These are phyloP conservation scores for Claviceps maximensis DNA, from an alignment of 2,329 filamentous ascomycete species.

Conservation along the genomic window DNA sequence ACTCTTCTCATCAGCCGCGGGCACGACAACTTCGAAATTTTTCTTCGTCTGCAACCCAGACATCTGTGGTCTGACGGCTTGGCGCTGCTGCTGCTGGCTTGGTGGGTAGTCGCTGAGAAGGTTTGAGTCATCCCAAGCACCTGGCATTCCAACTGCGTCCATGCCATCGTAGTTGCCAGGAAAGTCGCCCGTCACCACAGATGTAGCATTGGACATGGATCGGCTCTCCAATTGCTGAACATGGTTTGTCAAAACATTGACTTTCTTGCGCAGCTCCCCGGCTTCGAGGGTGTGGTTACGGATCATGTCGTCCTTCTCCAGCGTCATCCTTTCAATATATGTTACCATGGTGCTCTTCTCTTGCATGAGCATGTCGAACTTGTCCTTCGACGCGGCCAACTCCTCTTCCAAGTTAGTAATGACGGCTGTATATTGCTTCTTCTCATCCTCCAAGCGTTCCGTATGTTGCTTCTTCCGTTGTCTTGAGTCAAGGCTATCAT, in stretches of 20 bases:
- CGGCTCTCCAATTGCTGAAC: constrained; percentile 55
- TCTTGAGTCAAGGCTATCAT: constrained; percentile 71
- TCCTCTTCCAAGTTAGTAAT: constrained; percentile 72
- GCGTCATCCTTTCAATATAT: constrained; percentile 61
- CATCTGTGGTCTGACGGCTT: constrained; percentile 44
- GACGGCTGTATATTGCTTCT: constrained; percentile 73
- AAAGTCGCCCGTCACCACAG: constrained; percentile 46
- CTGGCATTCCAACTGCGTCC: constrained; percentile 70
- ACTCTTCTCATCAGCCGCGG: constrained; percentile 44
- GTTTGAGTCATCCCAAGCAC: constrained; percentile 62
- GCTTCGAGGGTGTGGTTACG: constrained; percentile 80
- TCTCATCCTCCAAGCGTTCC: constrained; percentile 90
- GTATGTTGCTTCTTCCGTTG: constrained; percentile 98
- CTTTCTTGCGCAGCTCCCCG: constrained; percentile 82
- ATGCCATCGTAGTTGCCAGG: constrained; percentile 65
- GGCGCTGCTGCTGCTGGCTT: constrained; percentile 40
- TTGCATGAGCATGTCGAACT: constrained; percentile 56
- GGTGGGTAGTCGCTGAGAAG: constrained; percentile 61
- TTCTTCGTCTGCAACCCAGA: constrained; percentile 42
- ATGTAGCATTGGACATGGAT: constrained; percentile 24
- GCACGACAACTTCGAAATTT: constrained; percentile 18
- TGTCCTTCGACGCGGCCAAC: constrained; percentile 51
- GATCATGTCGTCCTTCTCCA: constrained; percentile 88
- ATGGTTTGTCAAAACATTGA: constrained; percentile 65
- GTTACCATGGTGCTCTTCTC: constrained; percentile 64